These are phyloP conservation scores for Zoysia japonica DNA, from an alignment of 176 grass and related monocot genomes.

Conservation along the genomic window DNA sequence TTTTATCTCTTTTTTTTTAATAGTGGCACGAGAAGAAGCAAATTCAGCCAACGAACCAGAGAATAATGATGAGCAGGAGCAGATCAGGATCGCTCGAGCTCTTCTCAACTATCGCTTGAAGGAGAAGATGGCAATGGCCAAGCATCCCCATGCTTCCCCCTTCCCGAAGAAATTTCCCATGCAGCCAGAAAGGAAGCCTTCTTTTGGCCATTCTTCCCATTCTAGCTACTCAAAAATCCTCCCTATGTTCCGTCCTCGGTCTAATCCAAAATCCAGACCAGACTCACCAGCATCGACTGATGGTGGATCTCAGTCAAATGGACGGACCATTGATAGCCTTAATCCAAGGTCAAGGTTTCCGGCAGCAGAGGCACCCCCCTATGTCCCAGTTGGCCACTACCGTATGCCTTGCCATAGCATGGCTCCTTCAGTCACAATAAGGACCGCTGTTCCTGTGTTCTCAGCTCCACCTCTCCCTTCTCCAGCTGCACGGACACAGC, in stretches of 20 bases:
- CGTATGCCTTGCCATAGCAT: constrained; percentile 74
- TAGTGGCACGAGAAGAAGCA: constrained; percentile 68
- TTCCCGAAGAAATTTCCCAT: constrained; percentile 98
- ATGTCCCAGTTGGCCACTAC: constrained; percentile 89
- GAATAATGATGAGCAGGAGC: constrained; percentile 94
- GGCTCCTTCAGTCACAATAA: constrained; percentile 91
- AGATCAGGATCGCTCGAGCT: constrained; percentile 92
- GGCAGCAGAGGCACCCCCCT: constrained; percentile 71
- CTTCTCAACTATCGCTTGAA: constrained; percentile 91
- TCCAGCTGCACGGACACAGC: constrained; percentile 49
- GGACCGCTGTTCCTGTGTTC: constrained; percentile 91
- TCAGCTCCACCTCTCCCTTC: constrained; percentile 88
- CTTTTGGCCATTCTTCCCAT: constrained; percentile 57
- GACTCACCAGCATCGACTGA: constrained; percentile 50
- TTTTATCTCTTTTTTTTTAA: constrained; percentile 25
- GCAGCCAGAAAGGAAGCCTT: constrained; percentile 61
- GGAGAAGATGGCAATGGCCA: constrained; percentile 90
- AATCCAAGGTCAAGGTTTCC: constrained; percentile 72
- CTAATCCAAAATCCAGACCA: constrained; percentile 56
- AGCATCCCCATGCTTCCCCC: constrained; percentile 76
- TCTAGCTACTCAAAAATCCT: constrained; percentile 89
- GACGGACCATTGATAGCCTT: constrained; percentile 35
- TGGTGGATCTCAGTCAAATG: constrained; percentile 38
- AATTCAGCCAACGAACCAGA: constrained; percentile 74
- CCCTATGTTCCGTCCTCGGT: constrained; percentile 80